A percentile compares a stretch with the other conserved stretches of the same genome.
Conservation (phyloP, 139 green algal genomes). For the Chloropicon primus region DNA sequence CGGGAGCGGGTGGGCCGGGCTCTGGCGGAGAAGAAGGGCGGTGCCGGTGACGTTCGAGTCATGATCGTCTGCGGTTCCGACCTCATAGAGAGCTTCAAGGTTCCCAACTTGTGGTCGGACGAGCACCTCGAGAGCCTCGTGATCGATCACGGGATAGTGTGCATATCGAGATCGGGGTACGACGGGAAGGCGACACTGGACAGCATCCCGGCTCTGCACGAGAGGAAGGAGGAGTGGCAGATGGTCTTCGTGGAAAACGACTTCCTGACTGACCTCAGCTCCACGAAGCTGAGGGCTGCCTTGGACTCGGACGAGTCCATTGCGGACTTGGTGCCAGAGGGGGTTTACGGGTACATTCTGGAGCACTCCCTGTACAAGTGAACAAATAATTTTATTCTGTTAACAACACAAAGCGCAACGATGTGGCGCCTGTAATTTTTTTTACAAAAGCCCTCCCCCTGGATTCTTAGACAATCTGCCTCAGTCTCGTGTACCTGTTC, state of each 20-base stretch:
- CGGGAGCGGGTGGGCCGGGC: not conserved
- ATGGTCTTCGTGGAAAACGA: slow-evolving; percentile 19
- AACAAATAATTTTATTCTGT: too few relatives aligned
- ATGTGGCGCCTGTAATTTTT: too few relatives aligned
- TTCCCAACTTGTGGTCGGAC: slow-evolving; percentile 47
- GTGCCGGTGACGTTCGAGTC: slow-evolving; percentile 17
- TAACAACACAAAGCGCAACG: too few relatives aligned
- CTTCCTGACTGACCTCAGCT: slow-evolving; percentile 24
- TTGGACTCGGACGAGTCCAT: slow-evolving; percentile 11
- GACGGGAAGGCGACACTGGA: slow-evolving; percentile 10
- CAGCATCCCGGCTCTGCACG: slow-evolving; percentile 9
- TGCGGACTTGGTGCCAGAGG: slow-evolving; percentile 23
- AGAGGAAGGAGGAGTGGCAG: slow-evolving; percentile 13
- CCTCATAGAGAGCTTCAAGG: slow-evolving; percentile 46
- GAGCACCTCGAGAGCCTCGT: slow-evolving; percentile 26
- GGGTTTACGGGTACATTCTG: slow-evolving; percentile 17
- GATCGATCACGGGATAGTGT: slow-evolving; percentile 17
- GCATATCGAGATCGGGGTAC: slow-evolving; percentile 10
- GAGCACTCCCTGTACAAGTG: slow-evolving; percentile 15
- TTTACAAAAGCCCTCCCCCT: too few relatives aligned
- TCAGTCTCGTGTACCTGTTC: not conserved
- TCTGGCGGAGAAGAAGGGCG: too few relatives aligned
- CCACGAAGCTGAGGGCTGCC: slow-evolving; percentile 13
- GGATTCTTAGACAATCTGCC: not conserved
- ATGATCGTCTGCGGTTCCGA: slow-evolving; percentile 62